A percentile compares a stretch with the other conserved stretches of the same genome.
Evolutionary conservation across 805 yeast species (phyloP).

Genomic region (Yarrowia sp.): DNA sequence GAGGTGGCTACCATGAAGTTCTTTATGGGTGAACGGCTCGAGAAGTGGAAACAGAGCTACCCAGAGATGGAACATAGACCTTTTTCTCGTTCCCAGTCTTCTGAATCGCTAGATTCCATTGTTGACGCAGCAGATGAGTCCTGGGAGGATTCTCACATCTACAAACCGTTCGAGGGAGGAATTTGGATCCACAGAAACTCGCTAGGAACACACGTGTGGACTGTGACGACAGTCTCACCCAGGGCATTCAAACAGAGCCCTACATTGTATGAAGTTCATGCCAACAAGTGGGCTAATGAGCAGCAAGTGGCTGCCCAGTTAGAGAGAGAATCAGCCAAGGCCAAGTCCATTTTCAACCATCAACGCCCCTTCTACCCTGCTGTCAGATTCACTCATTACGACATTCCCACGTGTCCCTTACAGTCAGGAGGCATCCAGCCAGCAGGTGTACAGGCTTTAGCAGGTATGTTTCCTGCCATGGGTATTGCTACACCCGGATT

Average conservation of each 20-base stretch:
- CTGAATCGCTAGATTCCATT: conserved; percentile 15
- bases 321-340: conserved; percentile 1
- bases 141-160: conserved; percentile 30
- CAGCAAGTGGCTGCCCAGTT: conserved; percentile 19
- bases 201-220: conserved; percentile 28
- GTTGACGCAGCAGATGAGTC: conserved; percentile 10
- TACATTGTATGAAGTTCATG: conserved; percentile 17
- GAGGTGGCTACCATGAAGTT: conserved; percentile 28
- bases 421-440: conserved; percentile 35
- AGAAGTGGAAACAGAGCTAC: conserved; percentile 6
- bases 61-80: not conserved
- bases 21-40: conserved; percentile 16
- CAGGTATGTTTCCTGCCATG: conserved; percentile 27
- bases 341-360: not conserved
- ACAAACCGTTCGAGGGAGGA: conserved; percentile 22
- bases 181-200: conserved; percentile 33
- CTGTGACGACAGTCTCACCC: conserved; percentile 12
- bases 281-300: conserved; percentile 33
- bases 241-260: conserved; percentile 24
- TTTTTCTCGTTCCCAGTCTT: not conserved
- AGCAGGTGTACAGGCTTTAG: conserved; percentile 35
- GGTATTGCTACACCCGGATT: not conserved
- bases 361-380: conserved; percentile 39
- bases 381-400: conserved; percentile 43
- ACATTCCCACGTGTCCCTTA: conserved; percentile 41